Percentiles rank a stretch among this genome's conserved stretches.
These are phyloP conservation scores for Scheffersomyces segobiensis DNA, from an alignment of 1,139 yeast genomes.

Conservation along the genomic window DNA sequence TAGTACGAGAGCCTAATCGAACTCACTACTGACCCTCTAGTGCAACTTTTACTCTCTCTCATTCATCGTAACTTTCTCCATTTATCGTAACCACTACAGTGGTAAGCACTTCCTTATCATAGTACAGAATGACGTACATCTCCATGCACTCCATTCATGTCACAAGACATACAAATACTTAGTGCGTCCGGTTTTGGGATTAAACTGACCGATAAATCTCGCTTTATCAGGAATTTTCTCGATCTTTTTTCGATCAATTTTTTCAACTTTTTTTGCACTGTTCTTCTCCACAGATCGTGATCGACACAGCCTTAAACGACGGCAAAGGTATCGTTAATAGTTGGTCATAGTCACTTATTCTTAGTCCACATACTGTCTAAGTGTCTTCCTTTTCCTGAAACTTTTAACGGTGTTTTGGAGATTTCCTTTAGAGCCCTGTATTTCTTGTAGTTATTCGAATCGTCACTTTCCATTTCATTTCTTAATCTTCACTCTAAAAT, in stretches of 20 bases:
- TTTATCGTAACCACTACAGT: neutral
- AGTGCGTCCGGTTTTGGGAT: neutral
- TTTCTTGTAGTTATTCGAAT: neutral
- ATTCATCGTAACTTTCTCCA: neutral
- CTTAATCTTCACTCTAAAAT: conserved; percentile 8
- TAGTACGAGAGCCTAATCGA: too few species aligned
- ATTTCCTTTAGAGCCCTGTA: neutral
- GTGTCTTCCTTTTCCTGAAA: neutral
- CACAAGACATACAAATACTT: neutral
- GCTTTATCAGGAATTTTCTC: neutral
- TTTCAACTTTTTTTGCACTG: neutral
- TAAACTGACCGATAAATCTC: neutral
- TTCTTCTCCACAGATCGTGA: neutral
- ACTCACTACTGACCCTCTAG: too few species aligned
- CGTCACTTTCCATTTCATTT: neutral
- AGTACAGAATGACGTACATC: neutral
- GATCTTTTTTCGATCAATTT: neutral
- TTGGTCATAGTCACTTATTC: neutral
- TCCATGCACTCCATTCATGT: neutral
- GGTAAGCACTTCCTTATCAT: neutral
- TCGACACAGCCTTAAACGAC: neutral
- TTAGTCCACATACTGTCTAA: neutral
- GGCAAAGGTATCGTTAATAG: neutral
- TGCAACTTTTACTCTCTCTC: neutral
- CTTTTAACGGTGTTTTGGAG: neutral